phyloP scores from a whole-genome alignment of 106 monocot genomes.

The Dendrobium chrysotoxum region DNA sequence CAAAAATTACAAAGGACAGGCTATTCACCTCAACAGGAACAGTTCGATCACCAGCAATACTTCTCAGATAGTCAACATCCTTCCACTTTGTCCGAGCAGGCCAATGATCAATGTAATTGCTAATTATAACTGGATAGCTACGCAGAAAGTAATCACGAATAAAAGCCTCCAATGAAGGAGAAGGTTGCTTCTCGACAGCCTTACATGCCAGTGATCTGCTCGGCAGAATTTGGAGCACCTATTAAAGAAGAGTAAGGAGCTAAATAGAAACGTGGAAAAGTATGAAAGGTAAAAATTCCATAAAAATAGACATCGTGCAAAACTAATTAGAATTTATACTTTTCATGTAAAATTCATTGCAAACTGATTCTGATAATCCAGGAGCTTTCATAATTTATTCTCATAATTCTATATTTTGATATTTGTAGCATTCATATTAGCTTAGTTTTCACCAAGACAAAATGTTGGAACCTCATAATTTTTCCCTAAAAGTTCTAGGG shows the following conservation, averaged over 20 bases:
- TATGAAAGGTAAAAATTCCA: neutral
- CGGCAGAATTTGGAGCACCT: slow-evolving; percentile 23
- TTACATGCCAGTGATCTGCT: slow-evolving; percentile 24
- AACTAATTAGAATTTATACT: neutral
- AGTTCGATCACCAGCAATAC: slow-evolving; percentile 23
- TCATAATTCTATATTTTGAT: neutral
- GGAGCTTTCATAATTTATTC: neutral
- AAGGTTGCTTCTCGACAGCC: slow-evolving; percentile 17
- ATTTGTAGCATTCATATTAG: neutral
- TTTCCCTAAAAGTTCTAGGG: no score
- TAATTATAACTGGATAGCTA: slow-evolving; percentile 21
- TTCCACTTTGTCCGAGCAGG: slow-evolving; percentile 32
- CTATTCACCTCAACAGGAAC: slow-evolving; percentile 35
- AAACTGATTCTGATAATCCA: neutral
- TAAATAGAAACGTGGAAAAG: neutral
- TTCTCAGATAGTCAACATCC: slow-evolving; percentile 19
- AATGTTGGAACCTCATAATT: neutral
- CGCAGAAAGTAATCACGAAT: slow-evolving; percentile 23
- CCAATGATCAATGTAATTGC: slow-evolving; percentile 28
- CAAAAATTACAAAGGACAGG: neutral
- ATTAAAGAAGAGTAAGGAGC: neutral
- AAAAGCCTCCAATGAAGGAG: slow-evolving; percentile 24
- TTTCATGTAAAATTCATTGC: neutral
- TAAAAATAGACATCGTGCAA: neutral
- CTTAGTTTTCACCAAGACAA: neutral